These are phyloP conservation scores for Jaltomata sinuosa DNA, from an alignment of 257 asterid species.

Conservation along the genomic window DNA sequence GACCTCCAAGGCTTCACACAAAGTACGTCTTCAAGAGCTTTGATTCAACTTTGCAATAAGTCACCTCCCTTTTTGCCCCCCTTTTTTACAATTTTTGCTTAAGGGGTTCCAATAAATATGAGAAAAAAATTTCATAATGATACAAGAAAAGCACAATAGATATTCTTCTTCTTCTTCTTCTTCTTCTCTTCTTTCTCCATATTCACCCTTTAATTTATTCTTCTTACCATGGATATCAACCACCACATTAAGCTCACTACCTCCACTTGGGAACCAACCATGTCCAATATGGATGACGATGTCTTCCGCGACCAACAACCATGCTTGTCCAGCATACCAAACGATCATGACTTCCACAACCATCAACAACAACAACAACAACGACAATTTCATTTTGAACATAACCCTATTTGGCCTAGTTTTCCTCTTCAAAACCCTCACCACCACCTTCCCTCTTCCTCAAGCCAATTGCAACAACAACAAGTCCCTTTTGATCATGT, in stretches of 20 bases:
- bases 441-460: constrained; percentile 5
- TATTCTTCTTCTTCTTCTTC: background rate
- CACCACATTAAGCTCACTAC: constrained; percentile 25
- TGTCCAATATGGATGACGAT: constrained; percentile 18
- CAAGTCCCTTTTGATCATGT: background rate
- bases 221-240: constrained; percentile 33
- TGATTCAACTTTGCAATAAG: background rate
- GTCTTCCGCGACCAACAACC: background rate
- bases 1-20: background rate
- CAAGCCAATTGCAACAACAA: constrained; percentile 4
- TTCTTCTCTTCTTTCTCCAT: background rate
- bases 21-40: background rate
- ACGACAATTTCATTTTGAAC: constrained; percentile 7
- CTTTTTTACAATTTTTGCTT: background rate
- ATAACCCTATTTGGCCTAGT: constrained; percentile 29
- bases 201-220: background rate
- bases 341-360: constrained; percentile 4
- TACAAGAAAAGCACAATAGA: background rate
- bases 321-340: background rate
- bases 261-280: constrained; percentile 24
- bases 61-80: background rate
- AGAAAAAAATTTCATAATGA: background rate
- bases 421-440: constrained; percentile 10
- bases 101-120: background rate
- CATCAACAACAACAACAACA: constrained; percentile 6